Percentiles rank a stretch among this genome's conserved stretches.
Evolutionary conservation across 2,329 filamentous ascomycete genomes (phyloP).

Genomic region (Hymenoscyphus fraxineus): DNA sequence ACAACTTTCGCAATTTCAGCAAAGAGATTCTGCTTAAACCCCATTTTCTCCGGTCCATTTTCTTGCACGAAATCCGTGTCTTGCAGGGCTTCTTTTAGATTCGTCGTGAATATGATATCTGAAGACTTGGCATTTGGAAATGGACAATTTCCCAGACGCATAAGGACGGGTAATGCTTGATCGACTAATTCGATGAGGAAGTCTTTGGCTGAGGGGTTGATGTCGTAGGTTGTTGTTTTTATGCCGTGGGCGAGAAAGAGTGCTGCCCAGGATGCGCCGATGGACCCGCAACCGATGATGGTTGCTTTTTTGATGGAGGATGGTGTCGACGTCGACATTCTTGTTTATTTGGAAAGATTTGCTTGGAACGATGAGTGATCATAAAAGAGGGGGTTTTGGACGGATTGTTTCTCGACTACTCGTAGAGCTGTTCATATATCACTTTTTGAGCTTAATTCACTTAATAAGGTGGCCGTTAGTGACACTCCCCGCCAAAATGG

Average conservation of each 20-base stretch:
- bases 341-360: no score
- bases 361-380: no score
- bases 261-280: constrained; percentile 42
- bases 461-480: no score
- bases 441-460: no score
- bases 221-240: constrained; percentile 42
- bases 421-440: no score
- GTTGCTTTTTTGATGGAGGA: not conserved
- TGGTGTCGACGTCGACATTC: not conserved
- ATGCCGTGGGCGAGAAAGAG: constrained; percentile 39
- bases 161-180: not conserved
- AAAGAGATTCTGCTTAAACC: constrained; percentile 40
- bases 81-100: constrained; percentile 14
- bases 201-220: constrained; percentile 37
- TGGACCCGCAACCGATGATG: constrained; percentile 38
- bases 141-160: not conserved
- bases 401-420: no score
- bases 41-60: constrained; percentile 40
- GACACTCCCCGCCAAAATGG: no score
- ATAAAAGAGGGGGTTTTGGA: no score
- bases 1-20: constrained; percentile 34
- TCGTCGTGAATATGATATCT: constrained; percentile 15
- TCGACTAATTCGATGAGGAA: not conserved
- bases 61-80: constrained; percentile 23
- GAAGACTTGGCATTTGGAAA: constrained; percentile 4